These are phyloP conservation scores for Psophocarpus tetragonolobus DNA, from an alignment of 306 rosid species.

Conservation along the genomic window DNA sequence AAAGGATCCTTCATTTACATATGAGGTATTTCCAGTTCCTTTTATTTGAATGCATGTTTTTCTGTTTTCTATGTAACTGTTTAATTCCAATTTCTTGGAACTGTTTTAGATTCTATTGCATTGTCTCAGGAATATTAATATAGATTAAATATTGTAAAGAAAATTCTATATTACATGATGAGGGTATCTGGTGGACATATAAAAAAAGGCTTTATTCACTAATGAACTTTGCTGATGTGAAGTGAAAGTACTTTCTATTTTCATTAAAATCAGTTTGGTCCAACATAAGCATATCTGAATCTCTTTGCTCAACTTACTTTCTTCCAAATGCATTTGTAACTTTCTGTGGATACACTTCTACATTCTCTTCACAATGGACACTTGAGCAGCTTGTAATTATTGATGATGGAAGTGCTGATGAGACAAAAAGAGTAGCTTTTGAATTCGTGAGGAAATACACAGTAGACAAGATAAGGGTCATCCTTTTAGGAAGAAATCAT, in stretches of 20 bases:
- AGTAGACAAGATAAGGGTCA: constrained; percentile 80
- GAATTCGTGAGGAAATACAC: constrained; percentile 79
- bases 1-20: constrained; percentile 82
- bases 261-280: constrained; percentile 20
- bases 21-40: constrained; percentile 70
- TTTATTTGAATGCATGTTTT: not conserved
- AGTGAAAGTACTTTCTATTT: not conserved
- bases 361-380: constrained; percentile 31
- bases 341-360: not conserved
- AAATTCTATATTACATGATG: not conserved
- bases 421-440: constrained; percentile 84
- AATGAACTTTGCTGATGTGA: constrained; percentile 9
- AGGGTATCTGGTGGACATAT: not conserved
- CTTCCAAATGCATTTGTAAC: constrained; percentile 1
- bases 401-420: constrained; percentile 95
- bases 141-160: not conserved
- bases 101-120: constrained; percentile 30
- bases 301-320: constrained; percentile 3
- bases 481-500: constrained; percentile 88
- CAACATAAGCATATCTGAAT: not conserved
- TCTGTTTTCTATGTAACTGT: not conserved
- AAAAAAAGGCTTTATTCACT: constrained; percentile 14
- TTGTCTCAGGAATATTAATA: not conserved
- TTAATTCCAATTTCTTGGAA: not conserved
- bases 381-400: constrained; percentile 72